Percentiles rank a stretch among this genome's conserved stretches.
These are phyloP conservation scores for Ophiostoma sp. DNA, from an alignment of 2,329 filamentous ascomycete species.

Conservation along the genomic window DNA sequence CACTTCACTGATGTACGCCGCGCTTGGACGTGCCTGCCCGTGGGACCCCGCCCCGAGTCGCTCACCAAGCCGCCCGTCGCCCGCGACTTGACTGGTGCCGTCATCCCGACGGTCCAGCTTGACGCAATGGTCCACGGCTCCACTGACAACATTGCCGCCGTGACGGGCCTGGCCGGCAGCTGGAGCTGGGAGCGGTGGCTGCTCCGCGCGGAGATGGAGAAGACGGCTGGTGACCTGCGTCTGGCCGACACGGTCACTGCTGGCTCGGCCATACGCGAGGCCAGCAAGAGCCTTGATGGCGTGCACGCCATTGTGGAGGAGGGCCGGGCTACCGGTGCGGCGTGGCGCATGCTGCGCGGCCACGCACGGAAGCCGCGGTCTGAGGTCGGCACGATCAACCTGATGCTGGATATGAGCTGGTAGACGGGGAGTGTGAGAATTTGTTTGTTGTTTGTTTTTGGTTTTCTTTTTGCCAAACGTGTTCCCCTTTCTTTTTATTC, in stretches of 20 bases:
- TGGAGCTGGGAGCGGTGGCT: constrained; percentile 98
- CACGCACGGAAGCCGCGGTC: constrained; percentile 62
- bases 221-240: constrained; percentile 64
- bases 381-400: constrained; percentile 43
- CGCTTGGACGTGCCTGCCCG: constrained; percentile 85
- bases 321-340: constrained; percentile 58
- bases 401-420: constrained; percentile 32
- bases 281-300: constrained; percentile 60
- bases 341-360: constrained; percentile 62
- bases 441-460: neutral
- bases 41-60: constrained; percentile 57
- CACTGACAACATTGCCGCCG: constrained; percentile 68
- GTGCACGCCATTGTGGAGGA: constrained; percentile 65
- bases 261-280: constrained; percentile 54
- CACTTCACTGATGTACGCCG: constrained; percentile 81
- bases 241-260: constrained; percentile 55
- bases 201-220: constrained; percentile 82
- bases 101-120: constrained; percentile 51
- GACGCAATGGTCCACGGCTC: constrained; percentile 67
- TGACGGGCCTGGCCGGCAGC: constrained; percentile 79
- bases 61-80: constrained; percentile 41
- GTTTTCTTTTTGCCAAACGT: neutral
- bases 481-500: neutral
- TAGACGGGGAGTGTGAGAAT: neutral
- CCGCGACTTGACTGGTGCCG: constrained; percentile 40